Conservation (phyloP, 768 basidiomycete species). For the Tricholoma hemisulphureum region DNA sequence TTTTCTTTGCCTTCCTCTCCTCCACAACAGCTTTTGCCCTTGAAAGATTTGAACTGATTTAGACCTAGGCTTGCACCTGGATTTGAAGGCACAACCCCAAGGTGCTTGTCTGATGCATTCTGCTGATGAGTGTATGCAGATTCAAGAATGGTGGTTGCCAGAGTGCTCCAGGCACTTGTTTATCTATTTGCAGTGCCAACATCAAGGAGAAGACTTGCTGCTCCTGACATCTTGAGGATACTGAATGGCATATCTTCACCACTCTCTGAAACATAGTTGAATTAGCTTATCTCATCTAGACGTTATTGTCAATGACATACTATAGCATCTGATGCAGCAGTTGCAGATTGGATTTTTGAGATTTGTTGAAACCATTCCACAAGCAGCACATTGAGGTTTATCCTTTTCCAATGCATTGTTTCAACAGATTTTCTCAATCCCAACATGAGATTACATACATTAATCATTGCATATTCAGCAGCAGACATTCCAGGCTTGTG, state of each 20-base stretch:
- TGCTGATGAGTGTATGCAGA: not conserved
- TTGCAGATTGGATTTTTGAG: not conserved
- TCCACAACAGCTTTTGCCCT: not conserved
- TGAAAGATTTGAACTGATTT: not conserved
- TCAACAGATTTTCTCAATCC: not conserved
- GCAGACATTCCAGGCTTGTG: not conserved
- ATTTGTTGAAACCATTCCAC: not conserved
- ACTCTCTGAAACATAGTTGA: too few species aligned
- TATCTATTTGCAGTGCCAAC: not conserved
- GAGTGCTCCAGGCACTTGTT: not conserved
- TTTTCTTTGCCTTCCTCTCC: not conserved
- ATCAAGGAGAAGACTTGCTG: not conserved
- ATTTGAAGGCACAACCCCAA: not conserved
- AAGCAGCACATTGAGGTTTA: not conserved
- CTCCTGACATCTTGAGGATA: too few species aligned
- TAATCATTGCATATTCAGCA: not conserved
- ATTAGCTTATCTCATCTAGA: too few species aligned
- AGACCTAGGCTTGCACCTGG: not conserved
- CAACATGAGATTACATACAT: not conserved
- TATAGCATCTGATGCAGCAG: too few species aligned
- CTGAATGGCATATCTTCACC: too few species aligned
- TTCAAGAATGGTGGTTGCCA: not conserved
- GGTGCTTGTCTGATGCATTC: not conserved
- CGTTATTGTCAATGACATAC: too few species aligned
- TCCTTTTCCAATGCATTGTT: not conserved